These are phyloP conservation scores for Globisporangium solare DNA, from an alignment of 352 stramenopile species.

Conservation along the genomic window DNA sequence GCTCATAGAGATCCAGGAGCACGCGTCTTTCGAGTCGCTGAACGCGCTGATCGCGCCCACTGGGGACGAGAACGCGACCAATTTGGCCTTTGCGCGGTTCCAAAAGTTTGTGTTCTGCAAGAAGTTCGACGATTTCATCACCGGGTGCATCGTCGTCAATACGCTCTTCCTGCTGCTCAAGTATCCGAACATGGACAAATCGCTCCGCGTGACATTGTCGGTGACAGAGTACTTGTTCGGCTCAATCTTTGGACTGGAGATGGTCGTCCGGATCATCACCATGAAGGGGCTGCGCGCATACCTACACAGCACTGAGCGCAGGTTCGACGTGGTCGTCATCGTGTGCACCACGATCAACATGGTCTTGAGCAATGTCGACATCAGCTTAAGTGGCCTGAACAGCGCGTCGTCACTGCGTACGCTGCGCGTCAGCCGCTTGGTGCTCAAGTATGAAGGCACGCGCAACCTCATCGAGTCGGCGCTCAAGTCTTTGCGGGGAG, in stretches of 20 bases:
- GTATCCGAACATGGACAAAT: conserved; percentile 49
- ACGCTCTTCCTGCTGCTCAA: conserved; percentile 63
- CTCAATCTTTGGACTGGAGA: conserved; percentile 53
- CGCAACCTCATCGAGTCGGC: conserved; percentile 76
- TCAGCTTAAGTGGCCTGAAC: conserved; percentile 53
- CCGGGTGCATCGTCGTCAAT: conserved; percentile 60
- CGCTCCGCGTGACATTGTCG: conserved; percentile 30
- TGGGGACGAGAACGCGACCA: not conserved
- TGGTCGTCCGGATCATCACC: conserved; percentile 53
- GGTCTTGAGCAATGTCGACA: conserved; percentile 57
- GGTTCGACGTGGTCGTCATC: conserved; percentile 75
- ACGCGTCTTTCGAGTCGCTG: conserved; percentile 13
- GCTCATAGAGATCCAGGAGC: conserved; percentile 17
- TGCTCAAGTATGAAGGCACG: conserved; percentile 80
- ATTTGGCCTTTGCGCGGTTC: conserved; percentile 17
- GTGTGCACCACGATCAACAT: conserved; percentile 64
- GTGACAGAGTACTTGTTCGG: conserved; percentile 74
- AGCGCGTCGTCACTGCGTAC: conserved; percentile 65
- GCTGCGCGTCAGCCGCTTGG: conserved; percentile 61
- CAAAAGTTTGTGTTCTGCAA: conserved; percentile 64
- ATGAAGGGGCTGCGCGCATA: conserved; percentile 49
- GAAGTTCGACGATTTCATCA: conserved; percentile 71
- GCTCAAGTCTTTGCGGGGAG: conserved; percentile 70
- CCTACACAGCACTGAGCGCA: conserved; percentile 47
- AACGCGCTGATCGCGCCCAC: conserved; percentile 5